Base-by-base conservation (phyloP, 2,329 filamentous ascomycete species). In the Diaporthe aspalathi region DNA sequence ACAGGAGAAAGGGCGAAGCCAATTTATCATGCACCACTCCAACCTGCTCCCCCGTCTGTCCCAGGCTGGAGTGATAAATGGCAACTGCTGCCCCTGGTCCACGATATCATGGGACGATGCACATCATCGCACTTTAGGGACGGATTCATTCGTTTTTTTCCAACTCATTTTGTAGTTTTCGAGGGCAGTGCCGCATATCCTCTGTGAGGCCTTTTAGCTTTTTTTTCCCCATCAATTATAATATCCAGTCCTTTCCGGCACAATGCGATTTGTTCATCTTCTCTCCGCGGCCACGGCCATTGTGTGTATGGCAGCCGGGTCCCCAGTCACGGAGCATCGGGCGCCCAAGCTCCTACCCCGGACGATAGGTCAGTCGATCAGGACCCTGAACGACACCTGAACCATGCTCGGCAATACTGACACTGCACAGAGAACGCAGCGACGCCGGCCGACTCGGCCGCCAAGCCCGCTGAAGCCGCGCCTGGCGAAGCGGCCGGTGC, bases 191-290 rank as follows among this genome's bases (percentile, higher is more conserved):
- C 45, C 60, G 60, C 45, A 50, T 38, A 50, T 24, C 45, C 45
- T 65, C 60, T 50, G 60, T 20, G 60, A 65, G 60, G 45, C 60
- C 24, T 63, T 63, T 65, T 29, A 50, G 24, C 60, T 50, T 49
- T 20, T 50, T 27, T 49, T n/a, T n/a, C n/a, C n/a, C n/a, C 45
- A 20, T 17, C 35, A 38, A 65, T 50, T 38, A 14, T 65, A 65
- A 65, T 65, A 16, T 50, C 60, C 60, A 65, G 60, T 65, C 60
- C 60, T 65, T 65, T 50, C 60, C 60, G 45, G 50, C 45, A 65
- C 3, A 50, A 65, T 65, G 60, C 45, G 60, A 65, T 50, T 65
- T 27, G 45, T 50, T 38, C 60, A 65, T 29, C n/a, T 65, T 17
- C 29, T 65, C n/a, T 65, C 45, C 60, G 60, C 60, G 29, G 60